Conservation (phyloP, 2,329 filamentous ascomycete genomes). For the Didymellaceae sp. region DNA sequence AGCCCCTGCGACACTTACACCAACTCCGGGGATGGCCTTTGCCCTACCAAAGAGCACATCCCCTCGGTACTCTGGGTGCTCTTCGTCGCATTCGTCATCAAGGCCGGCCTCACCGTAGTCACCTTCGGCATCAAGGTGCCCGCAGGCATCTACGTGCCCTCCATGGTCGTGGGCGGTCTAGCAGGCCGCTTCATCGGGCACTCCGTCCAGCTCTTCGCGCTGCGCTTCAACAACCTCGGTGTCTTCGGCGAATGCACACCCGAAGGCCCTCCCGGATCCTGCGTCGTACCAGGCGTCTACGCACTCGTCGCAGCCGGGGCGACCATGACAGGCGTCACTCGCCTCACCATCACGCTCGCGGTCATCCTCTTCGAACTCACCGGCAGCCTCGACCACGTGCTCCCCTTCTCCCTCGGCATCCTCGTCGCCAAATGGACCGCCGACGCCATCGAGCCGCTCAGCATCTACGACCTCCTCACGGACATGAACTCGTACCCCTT, state of each 20-base stretch:
- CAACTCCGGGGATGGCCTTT: conserved; percentile 74
- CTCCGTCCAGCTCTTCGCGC: conserved; percentile 78
- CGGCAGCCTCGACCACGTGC: conserved; percentile 90
- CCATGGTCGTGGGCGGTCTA: conserved; percentile 96
- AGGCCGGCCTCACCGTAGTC: conserved; percentile 84
- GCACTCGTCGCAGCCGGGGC: conserved; percentile 92
- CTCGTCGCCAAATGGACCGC: conserved; percentile 98
- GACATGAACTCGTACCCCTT: conserved; percentile 98
- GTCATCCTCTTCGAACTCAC: conserved; percentile 97
- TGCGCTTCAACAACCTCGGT: conserved; percentile 72
- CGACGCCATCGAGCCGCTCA: conserved; percentile 90
- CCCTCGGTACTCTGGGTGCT: conserved; percentile 75
- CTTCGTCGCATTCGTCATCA: conserved; percentile 82
- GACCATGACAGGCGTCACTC: conserved; percentile 97
- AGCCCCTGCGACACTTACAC: conserved; percentile 81
- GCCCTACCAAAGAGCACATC: conserved; percentile 79
- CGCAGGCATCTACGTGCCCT: conserved; percentile 95
- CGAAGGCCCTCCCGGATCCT: conserved; percentile 72
- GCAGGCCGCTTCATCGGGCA: conserved; percentile 90
- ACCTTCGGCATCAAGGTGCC: conserved; percentile 97
- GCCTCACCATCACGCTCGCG: conserved; percentile 88
- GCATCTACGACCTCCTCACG: conserved; percentile 93
- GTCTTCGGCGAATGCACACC: conserved; percentile 78
- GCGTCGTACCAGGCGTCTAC: conserved; percentile 96
- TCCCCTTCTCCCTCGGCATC: conserved; percentile 91